These are phyloP conservation scores for Sporisorium reilianum DNA, from an alignment of 1,284 basidiomycete species.

Conservation along the genomic window DNA sequence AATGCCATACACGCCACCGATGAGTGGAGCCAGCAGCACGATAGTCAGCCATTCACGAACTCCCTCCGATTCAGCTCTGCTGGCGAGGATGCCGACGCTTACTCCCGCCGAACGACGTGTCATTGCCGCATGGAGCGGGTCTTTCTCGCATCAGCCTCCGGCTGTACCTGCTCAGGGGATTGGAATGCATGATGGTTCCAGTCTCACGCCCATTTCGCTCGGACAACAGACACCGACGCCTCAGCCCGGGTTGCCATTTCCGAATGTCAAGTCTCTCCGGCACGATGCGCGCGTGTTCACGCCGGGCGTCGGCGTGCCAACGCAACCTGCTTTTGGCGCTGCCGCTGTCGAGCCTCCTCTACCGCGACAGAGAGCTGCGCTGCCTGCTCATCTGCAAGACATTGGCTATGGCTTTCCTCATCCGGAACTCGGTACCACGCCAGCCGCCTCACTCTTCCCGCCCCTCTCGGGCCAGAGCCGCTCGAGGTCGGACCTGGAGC, in stretches of 20 bases:
- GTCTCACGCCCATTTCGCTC: too few species aligned
- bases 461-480: constrained; percentile 1
- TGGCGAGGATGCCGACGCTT: constrained; percentile 12
- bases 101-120: constrained; percentile 16
- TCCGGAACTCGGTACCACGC: constrained; percentile 10
- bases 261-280: background rate
- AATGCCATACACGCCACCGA: background rate
- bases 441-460: background rate
- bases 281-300: background rate
- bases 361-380: background rate
- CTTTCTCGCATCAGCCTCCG: background rate
- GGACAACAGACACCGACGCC: background rate
- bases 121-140: constrained; percentile 9
- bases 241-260: background rate
- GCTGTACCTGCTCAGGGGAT: background rate
- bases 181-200: background rate
- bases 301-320: background rate
- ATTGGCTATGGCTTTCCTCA: constrained; percentile 4
- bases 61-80: constrained; percentile 13
- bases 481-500: background rate
- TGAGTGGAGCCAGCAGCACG: background rate
- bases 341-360: background rate
- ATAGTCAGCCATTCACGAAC: constrained; percentile 7
- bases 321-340: background rate
- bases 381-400: background rate